Evolutionary conservation across 1,284 basidiomycete species (phyloP).

Genomic region (Sanguinoderma infundibulare): DNA sequence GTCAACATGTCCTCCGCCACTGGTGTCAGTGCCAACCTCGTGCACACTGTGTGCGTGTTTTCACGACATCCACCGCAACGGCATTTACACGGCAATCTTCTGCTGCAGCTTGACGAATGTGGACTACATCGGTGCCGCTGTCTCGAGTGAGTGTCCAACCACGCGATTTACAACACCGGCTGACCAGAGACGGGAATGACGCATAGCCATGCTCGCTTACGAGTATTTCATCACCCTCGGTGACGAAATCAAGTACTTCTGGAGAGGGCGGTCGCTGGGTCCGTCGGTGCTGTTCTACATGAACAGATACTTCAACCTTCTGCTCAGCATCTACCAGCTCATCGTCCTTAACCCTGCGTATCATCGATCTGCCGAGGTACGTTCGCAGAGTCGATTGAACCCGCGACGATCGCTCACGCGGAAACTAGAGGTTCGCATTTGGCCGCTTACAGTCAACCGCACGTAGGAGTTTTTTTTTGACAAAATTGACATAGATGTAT

Average conservation of each 20-base stretch:
- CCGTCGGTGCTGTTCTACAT: slow-evolving; percentile 2
- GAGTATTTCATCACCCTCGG: slow-evolving; percentile 3
- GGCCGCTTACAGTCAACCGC: background rate
- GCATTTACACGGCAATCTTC: background rate
- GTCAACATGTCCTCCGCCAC: no score
- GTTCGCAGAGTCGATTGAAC: background rate
- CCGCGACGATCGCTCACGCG: no score
- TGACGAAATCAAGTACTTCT: background rate
- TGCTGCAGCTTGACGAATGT: background rate
- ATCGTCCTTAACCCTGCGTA: background rate
- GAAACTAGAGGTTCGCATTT: background rate
- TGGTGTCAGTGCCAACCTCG: no score
- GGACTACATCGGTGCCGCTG: background rate
- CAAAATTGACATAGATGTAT: background rate
- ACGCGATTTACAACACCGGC: no score
- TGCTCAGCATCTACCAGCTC: background rate
- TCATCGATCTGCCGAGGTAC: background rate
- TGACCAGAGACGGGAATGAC: background rate
- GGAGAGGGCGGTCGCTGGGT: background rate
- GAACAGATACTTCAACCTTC: slow-evolving; percentile 1
- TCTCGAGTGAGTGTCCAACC: background rate
- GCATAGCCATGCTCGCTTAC: background rate
- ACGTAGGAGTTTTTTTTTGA: no score
- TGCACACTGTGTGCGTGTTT: no score
- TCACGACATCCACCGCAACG: no score